phyloP scores from a whole-genome alignment of 352 stramenopile genomes.

The Pythium aristosporum region DNA sequence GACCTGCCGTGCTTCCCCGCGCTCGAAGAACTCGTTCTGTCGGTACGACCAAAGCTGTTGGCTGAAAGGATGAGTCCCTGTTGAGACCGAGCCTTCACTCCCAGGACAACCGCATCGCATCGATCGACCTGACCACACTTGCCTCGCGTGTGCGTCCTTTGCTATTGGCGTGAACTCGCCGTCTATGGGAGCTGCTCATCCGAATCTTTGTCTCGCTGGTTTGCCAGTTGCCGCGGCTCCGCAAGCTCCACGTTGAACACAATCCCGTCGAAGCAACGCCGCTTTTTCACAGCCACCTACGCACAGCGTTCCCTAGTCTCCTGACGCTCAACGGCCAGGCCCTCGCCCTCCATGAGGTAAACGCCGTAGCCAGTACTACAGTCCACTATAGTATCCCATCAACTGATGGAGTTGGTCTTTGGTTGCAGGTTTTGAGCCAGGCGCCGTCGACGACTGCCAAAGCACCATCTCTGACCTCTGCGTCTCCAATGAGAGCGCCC shows the following conservation, averaged over 20 bases:
- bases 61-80: too few relatives aligned
- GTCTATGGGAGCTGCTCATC: neutral
- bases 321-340: conserved; percentile 58
- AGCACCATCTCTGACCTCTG: neutral
- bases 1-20: conserved; percentile 38
- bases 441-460: neutral
- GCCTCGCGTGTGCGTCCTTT: conserved; percentile 29
- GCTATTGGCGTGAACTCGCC: too few relatives aligned
- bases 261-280: conserved; percentile 35
- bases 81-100: neutral
- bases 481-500: neutral
- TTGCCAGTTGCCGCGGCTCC: conserved; percentile 38
- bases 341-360: conserved; percentile 37
- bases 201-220: neutral
- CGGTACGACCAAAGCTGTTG: conserved; percentile 27
- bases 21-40: conserved; percentile 54
- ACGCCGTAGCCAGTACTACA: too few relatives aligned
- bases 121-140: conserved; percentile 43
- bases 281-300: conserved; percentile 21
- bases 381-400: too few relatives aligned
- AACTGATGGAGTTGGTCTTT: neutral
- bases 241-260: conserved; percentile 41
- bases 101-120: conserved; percentile 52
- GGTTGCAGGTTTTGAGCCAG: neutral
- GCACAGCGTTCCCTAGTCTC: conserved; percentile 39